Evolutionary conservation across 2,329 filamentous ascomycete genomes (phyloP).

Genomic region (Ciborinia camelliae): DNA sequence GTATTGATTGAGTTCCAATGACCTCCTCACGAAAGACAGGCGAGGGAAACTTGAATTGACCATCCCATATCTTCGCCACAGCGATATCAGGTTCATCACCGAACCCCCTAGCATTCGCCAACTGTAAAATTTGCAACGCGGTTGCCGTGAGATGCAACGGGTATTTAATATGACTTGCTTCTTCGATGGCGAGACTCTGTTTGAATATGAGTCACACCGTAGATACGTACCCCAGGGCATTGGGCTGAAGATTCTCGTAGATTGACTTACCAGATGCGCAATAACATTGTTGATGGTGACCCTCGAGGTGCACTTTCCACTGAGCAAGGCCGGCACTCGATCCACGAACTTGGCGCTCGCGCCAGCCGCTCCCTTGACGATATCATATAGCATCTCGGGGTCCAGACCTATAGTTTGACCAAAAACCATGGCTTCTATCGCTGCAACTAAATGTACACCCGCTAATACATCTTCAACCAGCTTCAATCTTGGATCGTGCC

Average conservation of each 20-base stretch:
- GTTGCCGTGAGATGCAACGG: conserved; percentile 39
- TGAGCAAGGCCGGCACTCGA: conserved; percentile 39
- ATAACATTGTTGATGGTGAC: conserved; percentile 41
- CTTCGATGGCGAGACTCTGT: conserved; percentile 37
- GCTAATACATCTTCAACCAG: conserved; percentile 54
- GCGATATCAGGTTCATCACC: conserved; percentile 40
- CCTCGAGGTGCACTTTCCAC: conserved; percentile 37
- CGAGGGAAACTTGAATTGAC: background rate
- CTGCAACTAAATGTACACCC: conserved; percentile 54
- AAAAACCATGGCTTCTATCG: conserved; percentile 55
- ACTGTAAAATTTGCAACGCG: conserved; percentile 39
- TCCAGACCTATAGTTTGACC: conserved; percentile 52
- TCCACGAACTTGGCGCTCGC: conserved; percentile 42
- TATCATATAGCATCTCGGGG: conserved; percentile 47
- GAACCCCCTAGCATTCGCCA: conserved; percentile 37
- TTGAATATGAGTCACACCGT: conserved; percentile 29
- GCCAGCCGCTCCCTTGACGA: conserved; percentile 42
- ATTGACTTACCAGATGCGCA: conserved; percentile 35
- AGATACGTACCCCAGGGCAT: background rate
- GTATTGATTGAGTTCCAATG: background rate
- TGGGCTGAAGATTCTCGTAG: background rate
- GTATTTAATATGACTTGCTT: conserved; percentile 36
- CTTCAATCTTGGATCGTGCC: conserved; percentile 38
- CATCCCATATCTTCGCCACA: conserved; percentile 42
- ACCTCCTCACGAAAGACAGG: background rate